A percentile compares a stretch with the other conserved stretches of the same genome.
These are phyloP conservation scores for Helichrysum umbraculigerum DNA, from an alignment of 129 eudicot genomes.

Conservation along the genomic window DNA sequence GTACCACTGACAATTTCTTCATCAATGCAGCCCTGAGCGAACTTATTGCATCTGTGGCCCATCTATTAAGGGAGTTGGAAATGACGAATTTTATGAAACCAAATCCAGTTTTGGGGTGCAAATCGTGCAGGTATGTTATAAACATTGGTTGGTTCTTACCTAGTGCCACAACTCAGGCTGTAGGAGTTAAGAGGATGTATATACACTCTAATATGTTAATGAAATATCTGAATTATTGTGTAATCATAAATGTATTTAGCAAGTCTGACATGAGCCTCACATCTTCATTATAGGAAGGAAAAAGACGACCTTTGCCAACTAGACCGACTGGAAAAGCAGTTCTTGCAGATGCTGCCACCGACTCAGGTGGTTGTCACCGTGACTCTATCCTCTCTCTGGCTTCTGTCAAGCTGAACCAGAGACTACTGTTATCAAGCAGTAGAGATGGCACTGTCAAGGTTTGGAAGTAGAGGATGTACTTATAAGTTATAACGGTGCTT, in stretches of 20 bases:
- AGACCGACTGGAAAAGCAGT: constrained; percentile 75
- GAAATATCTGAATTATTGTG: background rate
- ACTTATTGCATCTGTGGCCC: constrained; percentile 97
- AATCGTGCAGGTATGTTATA: constrained; percentile 81
- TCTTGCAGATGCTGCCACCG: constrained; percentile 88
- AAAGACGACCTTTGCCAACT: constrained; percentile 69
- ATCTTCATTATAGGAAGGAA: constrained; percentile 57
- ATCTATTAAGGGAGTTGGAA: constrained; percentile 73
- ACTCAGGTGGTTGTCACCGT: constrained; percentile 95
- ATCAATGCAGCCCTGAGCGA: constrained; percentile 77
- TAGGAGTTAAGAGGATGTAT: background rate
- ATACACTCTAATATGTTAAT: background rate
- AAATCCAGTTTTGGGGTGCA: constrained; percentile 94
- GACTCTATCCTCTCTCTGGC: constrained; percentile 90
- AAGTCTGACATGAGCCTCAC: constrained; percentile 16
- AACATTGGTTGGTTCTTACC: background rate
- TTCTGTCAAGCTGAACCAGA: constrained; percentile 86
- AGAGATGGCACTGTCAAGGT: constrained; percentile 98
- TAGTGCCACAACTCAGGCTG: background rate
- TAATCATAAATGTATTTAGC: background rate
- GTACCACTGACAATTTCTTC: constrained; percentile 25
- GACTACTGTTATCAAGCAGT: constrained; percentile 88
- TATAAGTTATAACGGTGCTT: background rate
- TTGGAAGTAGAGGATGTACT: constrained; percentile 69
- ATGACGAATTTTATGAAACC: constrained; percentile 80